Evolutionary conservation across 306 rosid genomes (phyloP).

Genomic region (Glycine soja): DNA sequence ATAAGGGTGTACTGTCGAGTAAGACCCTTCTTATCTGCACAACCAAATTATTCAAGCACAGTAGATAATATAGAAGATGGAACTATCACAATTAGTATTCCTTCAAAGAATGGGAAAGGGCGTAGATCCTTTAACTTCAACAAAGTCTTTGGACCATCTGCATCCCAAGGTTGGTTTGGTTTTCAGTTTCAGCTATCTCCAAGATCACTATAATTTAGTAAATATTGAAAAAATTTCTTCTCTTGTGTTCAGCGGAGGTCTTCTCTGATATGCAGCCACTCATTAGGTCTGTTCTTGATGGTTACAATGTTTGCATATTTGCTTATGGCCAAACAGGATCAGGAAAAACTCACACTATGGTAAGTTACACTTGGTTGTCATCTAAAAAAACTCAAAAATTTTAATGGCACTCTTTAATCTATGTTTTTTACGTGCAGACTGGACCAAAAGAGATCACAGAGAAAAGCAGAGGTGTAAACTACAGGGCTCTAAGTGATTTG

Average conservation of each 20-base stretch:
- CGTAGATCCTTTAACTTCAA: conserved; percentile 79
- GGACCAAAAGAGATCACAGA: conserved; percentile 95
- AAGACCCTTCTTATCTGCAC: conserved; percentile 83
- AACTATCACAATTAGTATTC: conserved; percentile 70
- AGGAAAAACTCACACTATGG: conserved; percentile 91
- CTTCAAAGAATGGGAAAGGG: conserved; percentile 85
- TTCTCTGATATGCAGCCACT: conserved; percentile 93
- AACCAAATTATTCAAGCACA: conserved; percentile 63
- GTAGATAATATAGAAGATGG: conserved; percentile 90
- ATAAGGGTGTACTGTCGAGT: conserved; percentile 97
- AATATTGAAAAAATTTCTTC: not conserved
- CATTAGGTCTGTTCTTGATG: conserved; percentile 91
- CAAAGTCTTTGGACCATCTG: conserved; percentile 88
- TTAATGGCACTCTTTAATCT: conserved; percentile 30
- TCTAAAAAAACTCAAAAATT: not conserved
- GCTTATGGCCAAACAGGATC: conserved; percentile 97
- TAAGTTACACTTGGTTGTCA: conserved; percentile 45
- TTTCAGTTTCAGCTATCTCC: conserved; percentile 29
- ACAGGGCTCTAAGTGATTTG: conserved; percentile 91
- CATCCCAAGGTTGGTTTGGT: conserved; percentile 76
- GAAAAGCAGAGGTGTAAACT: conserved; percentile 91
- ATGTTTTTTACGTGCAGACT: conserved; percentile 55
- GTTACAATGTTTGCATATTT: conserved; percentile 89
- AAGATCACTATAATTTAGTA: conserved; percentile 21
- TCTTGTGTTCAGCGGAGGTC: conserved; percentile 69